Evolutionary conservation across 2,329 filamentous ascomycete genomes (phyloP).

Genomic region (Aspergillus aculeatus): DNA sequence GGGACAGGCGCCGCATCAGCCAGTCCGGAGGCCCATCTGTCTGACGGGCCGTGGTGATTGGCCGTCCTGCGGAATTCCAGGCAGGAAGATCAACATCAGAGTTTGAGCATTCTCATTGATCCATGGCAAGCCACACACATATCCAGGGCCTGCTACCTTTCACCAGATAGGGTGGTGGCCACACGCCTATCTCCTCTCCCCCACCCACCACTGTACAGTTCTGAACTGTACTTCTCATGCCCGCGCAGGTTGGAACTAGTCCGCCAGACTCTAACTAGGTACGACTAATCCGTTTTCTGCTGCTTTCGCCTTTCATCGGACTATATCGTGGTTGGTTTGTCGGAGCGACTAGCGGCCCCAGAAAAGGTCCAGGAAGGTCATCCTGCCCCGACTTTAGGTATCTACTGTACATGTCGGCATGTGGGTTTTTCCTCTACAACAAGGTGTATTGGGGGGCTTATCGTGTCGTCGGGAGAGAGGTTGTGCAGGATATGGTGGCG

Average conservation of each 20-base stretch:
- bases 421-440: neutral
- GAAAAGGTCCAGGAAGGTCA: constrained; percentile 4
- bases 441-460: constrained; percentile 4
- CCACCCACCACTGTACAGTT: neutral
- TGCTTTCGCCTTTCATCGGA: neutral
- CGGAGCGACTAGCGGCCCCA: neutral
- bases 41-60: constrained; percentile 19
- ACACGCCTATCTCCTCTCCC: neutral
- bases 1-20: constrained; percentile 3
- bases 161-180: neutral
- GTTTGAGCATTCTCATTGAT: constrained; percentile 20
- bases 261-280: neutral
- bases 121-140: constrained; percentile 10
- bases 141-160: constrained; percentile 7
- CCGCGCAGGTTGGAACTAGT: neutral
- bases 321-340: constrained; percentile 11
- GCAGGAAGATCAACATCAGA: constrained; percentile 26
- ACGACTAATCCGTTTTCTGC: neutral
- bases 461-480: neutral
- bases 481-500: neutral
- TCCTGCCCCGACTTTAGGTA: constrained; percentile 9
- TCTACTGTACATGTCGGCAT: constrained; percentile 5
- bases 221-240: too few species aligned
- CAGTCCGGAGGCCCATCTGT: constrained; percentile 11
- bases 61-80: constrained; percentile 18